Evolutionary conservation across 192 early-diverging fungal species (phyloP).

Genomic region (Diversispora eburnea): DNA sequence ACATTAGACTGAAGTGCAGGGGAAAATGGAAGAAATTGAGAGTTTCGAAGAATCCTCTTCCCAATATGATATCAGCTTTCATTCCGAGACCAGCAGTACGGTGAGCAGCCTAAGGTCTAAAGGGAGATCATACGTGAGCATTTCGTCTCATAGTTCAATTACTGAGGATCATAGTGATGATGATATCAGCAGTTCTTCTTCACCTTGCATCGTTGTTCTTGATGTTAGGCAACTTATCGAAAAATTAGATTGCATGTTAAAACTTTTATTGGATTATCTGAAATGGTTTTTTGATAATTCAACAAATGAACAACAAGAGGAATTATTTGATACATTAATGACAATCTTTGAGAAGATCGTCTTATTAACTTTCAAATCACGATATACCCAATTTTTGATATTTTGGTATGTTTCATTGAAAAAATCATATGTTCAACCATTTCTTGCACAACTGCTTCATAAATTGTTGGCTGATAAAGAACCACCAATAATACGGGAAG

Average conservation of each 20-base stretch:
- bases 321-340: conserved; percentile 66
- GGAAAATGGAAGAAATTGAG: conserved; percentile 81
- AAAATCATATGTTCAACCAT: conserved; percentile 76
- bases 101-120: too few species aligned
- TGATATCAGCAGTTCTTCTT: conserved; percentile 48
- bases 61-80: neutral
- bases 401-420: conserved; percentile 75
- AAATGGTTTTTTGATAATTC: conserved; percentile 35
- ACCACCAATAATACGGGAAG: conserved; percentile 66
- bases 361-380: conserved; percentile 82
- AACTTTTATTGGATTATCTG: conserved; percentile 62
- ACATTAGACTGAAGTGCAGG: conserved; percentile 80
- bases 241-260: conserved; percentile 74
- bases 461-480: conserved; percentile 52
- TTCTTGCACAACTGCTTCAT: conserved; percentile 47
- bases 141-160: neutral
- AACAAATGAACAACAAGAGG: conserved; percentile 34
- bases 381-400: conserved; percentile 88
- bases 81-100: neutral
- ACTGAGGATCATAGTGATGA: conserved; percentile 36
- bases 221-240: conserved; percentile 56
- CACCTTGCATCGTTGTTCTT: conserved; percentile 34
- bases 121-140: neutral
- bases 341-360: conserved; percentile 77
- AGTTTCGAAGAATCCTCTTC: conserved; percentile 50